A percentile compares a stretch with the other conserved stretches of the same genome.
Evolutionary conservation across 345 rosid genomes (phyloP).

Genomic region (Noccaea bulbosa): DNA sequence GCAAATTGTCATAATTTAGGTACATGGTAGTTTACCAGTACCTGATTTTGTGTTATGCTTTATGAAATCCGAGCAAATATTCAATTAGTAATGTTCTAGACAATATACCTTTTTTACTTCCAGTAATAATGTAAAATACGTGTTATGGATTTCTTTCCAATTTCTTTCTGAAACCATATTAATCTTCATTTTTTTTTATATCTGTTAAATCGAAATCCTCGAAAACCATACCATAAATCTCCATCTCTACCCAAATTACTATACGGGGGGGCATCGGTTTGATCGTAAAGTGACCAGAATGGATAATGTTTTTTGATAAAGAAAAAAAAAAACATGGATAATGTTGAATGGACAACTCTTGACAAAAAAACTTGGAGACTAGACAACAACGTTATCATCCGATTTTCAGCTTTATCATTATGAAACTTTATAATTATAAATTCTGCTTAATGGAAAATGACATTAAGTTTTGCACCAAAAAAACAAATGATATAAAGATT

Average conservation of each 20-base stretch:
- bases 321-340: too few relatives aligned
- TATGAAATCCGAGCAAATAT: too few relatives aligned
- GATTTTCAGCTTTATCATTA: background rate
- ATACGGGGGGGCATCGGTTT: too few relatives aligned
- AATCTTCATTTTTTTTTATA: background rate
- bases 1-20: too few relatives aligned
- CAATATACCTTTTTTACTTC: background rate
- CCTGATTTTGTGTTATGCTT: too few relatives aligned
- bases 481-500: background rate
- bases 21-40: too few relatives aligned
- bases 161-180: too few relatives aligned
- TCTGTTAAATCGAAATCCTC: background rate
- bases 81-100: too few relatives aligned
- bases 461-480: background rate
- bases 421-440: background rate
- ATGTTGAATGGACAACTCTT: background rate
- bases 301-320: too few relatives aligned
- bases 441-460: background rate
- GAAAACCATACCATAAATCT: background rate
- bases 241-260: background rate
- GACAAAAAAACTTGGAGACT: background rate
- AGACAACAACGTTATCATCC: conserved; percentile 18
- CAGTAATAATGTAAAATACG: background rate
- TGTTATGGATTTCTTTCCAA: background rate
- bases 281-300: too few relatives aligned